These are phyloP conservation scores for Sarocladium kiliense DNA, from an alignment of 2,329 filamentous ascomycete species.

Conservation along the genomic window DNA sequence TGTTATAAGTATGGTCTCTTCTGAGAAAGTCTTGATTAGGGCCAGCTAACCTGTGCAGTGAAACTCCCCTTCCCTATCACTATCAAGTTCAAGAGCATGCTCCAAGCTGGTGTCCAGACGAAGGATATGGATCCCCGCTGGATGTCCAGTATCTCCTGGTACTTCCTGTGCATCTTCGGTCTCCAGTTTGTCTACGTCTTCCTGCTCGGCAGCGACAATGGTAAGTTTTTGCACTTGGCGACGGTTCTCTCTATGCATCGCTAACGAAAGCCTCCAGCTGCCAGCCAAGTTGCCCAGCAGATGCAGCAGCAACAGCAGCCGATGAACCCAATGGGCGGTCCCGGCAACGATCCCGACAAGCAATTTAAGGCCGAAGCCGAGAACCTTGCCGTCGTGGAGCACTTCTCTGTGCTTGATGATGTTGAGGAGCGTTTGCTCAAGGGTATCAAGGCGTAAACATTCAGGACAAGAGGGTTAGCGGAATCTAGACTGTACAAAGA, in stretches of 20 bases:
- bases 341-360: constrained; percentile 92
- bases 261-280: constrained; percentile 50
- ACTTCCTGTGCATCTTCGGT: constrained; percentile 95
- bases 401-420: constrained; percentile 84
- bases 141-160: constrained; percentile 99
- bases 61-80: constrained; percentile 97
- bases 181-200: constrained; percentile 97
- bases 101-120: constrained; percentile 94
- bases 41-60: constrained; percentile 47
- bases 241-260: constrained; percentile 3
- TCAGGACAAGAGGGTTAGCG: neutral
- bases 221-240: constrained; percentile 47
- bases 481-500: constrained; percentile 8
- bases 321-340: constrained; percentile 65
- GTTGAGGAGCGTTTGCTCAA: constrained; percentile 79
- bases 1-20: constrained; percentile 69
- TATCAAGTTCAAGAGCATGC: constrained; percentile 99
- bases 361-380: constrained; percentile 88
- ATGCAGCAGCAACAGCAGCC: constrained; percentile 60
- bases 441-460: constrained; percentile 32
- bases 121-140: constrained; percentile 94
- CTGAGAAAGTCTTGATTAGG: neutral
- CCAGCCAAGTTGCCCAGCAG: constrained; percentile 86
- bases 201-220: constrained; percentile 90
- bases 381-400: constrained; percentile 91